A percentile compares a stretch with the other conserved stretches of the same genome.
Conservation (phyloP, 176 grass and related monocot genomes). For the Luzula sylvatica region DNA sequence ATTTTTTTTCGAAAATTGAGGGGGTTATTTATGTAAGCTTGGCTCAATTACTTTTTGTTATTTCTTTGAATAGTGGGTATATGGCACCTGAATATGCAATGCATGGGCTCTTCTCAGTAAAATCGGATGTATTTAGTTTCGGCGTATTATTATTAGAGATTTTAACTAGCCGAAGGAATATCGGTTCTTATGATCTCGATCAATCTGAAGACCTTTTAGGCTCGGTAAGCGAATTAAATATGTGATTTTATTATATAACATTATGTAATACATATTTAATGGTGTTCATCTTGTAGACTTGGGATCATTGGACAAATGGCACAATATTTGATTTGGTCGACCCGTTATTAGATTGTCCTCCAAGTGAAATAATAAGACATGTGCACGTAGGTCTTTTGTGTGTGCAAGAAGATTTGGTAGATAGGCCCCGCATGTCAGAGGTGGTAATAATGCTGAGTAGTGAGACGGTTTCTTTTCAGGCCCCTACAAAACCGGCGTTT, state of each 20-base stretch:
- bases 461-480: slow-evolving; percentile 28
- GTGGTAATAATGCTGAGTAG: slow-evolving; percentile 47
- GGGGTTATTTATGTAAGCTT: no score
- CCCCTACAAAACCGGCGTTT: slow-evolving; percentile 37
- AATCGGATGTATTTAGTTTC: slow-evolving; percentile 56
- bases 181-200: slow-evolving; percentile 8
- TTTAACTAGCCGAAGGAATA: slow-evolving; percentile 44
- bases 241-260: not conserved
- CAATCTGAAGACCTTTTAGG: slow-evolving; percentile 36
- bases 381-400: slow-evolving; percentile 56
- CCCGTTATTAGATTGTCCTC: slow-evolving; percentile 16
- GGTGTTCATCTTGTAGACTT: slow-evolving; percentile 24
- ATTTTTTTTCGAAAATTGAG: no score
- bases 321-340: slow-evolving; percentile 31
- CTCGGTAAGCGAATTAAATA: slow-evolving; percentile 32
- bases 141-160: slow-evolving; percentile 60
- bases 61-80: slow-evolving; percentile 19
- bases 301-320: slow-evolving; percentile 43
- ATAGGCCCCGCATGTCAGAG: slow-evolving; percentile 46
- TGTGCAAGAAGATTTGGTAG: slow-evolving; percentile 40
- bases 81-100: slow-evolving; percentile 46
- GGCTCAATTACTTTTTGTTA: not conserved
- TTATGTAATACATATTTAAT: no score
- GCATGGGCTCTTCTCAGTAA: slow-evolving; percentile 46
- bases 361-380: slow-evolving; percentile 24